Base-by-base conservation (phyloP, 2,329 filamentous ascomycete genomes). In the Epichloe sp. region DNA sequence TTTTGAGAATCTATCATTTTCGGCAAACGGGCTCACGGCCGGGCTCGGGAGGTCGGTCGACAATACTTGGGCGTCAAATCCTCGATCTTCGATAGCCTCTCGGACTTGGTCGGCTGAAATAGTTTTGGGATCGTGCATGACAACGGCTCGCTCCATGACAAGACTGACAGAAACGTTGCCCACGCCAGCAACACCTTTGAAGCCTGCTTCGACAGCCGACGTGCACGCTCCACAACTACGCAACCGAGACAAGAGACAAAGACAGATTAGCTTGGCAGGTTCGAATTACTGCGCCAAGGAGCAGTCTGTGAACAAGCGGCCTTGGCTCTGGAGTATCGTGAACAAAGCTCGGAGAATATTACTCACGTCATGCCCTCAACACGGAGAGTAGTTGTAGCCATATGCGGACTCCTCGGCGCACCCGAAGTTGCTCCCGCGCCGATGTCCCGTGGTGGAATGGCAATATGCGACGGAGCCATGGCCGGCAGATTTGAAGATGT, bases 111-210 rank as follows among this genome's bases (percentile, higher is more conserved):
- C 85, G 53, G 88, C 78, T 14, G 87, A 71, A 49, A 97, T 78
- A 49, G 79, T 77, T 51, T 77, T 71, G 1, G 88, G 81, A 67
- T 97, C 85, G 69, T 98, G 93, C 68, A 90, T 85, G 37, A 97
- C 76, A 42, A 97, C 90, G n/a, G 91, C 93, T 54, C 91, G 82
- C 68, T 95, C 90, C 82, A 96, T 95, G 51, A 96, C 86, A 60
- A 98, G 73, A 65, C 88, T 95, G 60, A 98, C 86, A 10, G 89
- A 94, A 53, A 97, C 88, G 59, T 78, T 88, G 56, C 85, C 86
- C 10, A 93, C 82, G 50, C 93, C 91, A 40, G 85, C 75, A 5
- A 95, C 78, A 57, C 79, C 80, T 61, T 88, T 85, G 71, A 98
- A 95, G 58, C 86, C 93, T 53, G 85, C 80, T 75, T 97, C 91